Conservation (phyloP, 2,329 filamentous ascomycete species). For the Rhynchosporium agropyri region DNA sequence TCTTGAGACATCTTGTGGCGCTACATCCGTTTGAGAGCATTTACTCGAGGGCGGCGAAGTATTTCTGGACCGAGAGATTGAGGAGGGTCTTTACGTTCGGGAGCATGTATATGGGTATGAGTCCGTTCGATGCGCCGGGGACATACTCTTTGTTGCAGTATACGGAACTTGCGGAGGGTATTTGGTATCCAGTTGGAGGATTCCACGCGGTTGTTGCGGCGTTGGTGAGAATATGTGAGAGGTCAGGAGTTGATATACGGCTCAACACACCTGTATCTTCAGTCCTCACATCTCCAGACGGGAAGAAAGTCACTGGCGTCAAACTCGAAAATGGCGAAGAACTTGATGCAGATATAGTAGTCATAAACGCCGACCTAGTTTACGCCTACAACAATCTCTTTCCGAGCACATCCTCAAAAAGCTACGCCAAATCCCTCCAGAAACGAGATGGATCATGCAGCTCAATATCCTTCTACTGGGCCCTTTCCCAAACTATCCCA, state of each 20-base stretch:
- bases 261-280: conserved; percentile 59
- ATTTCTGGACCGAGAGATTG: conserved; percentile 71
- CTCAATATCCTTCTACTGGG: conserved; percentile 79
- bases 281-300: conserved; percentile 56
- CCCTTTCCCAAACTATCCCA: conserved; percentile 60
- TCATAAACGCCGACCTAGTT: conserved; percentile 74
- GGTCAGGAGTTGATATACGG: conserved; percentile 63
- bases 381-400: conserved; percentile 75
- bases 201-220: conserved; percentile 68
- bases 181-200: conserved; percentile 73
- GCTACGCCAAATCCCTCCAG: conserved; percentile 46
- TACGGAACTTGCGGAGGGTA: conserved; percentile 74
- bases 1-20: conserved; percentile 59
- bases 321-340: conserved; percentile 58
- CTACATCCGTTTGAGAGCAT: conserved; percentile 74
- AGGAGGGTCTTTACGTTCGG: conserved; percentile 75
- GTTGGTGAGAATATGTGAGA: conserved; percentile 63
- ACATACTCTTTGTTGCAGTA: conserved; percentile 77
- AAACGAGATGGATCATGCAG: conserved; percentile 65
- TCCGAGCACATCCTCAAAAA: conserved; percentile 24
- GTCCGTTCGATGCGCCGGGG: conserved; percentile 72
- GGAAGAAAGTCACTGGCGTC: conserved; percentile 60
- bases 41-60: conserved; percentile 64
- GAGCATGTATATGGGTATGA: conserved; percentile 85
- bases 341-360: conserved; percentile 65